These are phyloP conservation scores for Filobasidium floriforme DNA, from an alignment of 768 basidiomycete species.

Conservation along the genomic window DNA sequence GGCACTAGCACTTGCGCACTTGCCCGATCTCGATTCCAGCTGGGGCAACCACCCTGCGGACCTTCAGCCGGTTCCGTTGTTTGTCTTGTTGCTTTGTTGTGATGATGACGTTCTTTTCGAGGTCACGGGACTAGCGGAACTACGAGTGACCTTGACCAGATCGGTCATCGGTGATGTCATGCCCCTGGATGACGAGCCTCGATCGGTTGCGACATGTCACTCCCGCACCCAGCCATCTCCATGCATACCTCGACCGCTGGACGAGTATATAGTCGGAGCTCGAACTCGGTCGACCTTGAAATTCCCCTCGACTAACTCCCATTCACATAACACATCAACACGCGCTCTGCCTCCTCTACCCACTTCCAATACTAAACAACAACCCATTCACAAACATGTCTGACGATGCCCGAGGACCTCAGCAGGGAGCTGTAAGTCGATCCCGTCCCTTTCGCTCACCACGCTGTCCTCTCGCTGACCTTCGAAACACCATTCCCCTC, in stretches of 20 bases:
- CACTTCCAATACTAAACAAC: not conserved
- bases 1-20: too few species aligned
- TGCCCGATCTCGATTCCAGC: too few species aligned
- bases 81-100: not conserved
- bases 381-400: constrained; percentile 1
- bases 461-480: too few species aligned
- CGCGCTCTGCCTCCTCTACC: not conserved
- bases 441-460: not conserved
- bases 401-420: constrained; percentile 8
- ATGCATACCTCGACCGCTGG: not conserved
- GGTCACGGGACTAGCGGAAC: not conserved
- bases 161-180: not conserved
- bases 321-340: not conserved
- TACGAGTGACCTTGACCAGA: not conserved
- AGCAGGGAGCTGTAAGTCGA: constrained; percentile 8
- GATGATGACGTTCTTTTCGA: not conserved
- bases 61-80: not conserved
- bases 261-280: not conserved
- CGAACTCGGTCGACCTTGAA: too few species aligned
- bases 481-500: not conserved
- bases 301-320: not conserved
- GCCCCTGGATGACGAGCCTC: not conserved
- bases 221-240: not conserved
- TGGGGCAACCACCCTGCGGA: too few species aligned
- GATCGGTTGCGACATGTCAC: not conserved